Evolutionary conservation across 805 yeast species (phyloP).

Genomic region (Scheffersomyces ergatensis): DNA sequence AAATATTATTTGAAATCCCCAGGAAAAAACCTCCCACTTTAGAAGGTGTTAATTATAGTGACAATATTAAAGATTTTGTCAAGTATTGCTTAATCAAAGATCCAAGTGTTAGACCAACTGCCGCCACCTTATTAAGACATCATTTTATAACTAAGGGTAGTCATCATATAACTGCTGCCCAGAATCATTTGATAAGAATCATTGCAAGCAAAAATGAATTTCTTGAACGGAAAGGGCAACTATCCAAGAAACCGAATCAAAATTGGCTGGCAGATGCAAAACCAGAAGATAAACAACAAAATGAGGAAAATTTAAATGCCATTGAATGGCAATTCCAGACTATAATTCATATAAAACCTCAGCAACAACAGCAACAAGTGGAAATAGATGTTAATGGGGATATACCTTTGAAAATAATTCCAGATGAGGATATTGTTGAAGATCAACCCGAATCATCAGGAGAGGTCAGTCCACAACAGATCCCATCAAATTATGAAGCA

Average conservation of each 20-base stretch:
- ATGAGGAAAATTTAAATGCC: neutral
- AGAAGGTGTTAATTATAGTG: constrained; percentile 41
- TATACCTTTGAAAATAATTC: too few relatives aligned
- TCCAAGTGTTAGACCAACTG: constrained; percentile 64
- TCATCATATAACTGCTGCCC: constrained; percentile 10
- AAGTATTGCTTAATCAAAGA: constrained; percentile 63
- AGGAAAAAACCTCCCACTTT: constrained; percentile 60
- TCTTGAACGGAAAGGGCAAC: constrained; percentile 18
- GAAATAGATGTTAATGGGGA: neutral
- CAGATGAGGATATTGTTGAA: too few relatives aligned
- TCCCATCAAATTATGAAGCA: too few relatives aligned
- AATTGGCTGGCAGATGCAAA: neutral
- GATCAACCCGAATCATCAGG: too few relatives aligned
- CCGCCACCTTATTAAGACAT: constrained; percentile 51
- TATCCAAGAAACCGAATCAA: constrained; percentile 5
- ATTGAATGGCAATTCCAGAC: neutral
- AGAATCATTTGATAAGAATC: constrained; percentile 30
- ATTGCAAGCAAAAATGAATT: constrained; percentile 40
- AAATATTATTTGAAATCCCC: constrained; percentile 71
- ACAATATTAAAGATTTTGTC: constrained; percentile 64
- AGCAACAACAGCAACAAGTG: neutral
- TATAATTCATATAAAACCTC: neutral
- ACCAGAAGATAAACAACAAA: neutral
- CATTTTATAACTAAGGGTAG: constrained; percentile 46
- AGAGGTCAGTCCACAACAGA: too few relatives aligned